phyloP scores from a whole-genome alignment of 768 basidiomycete genomes.

The Naganishia onofrii region DNA sequence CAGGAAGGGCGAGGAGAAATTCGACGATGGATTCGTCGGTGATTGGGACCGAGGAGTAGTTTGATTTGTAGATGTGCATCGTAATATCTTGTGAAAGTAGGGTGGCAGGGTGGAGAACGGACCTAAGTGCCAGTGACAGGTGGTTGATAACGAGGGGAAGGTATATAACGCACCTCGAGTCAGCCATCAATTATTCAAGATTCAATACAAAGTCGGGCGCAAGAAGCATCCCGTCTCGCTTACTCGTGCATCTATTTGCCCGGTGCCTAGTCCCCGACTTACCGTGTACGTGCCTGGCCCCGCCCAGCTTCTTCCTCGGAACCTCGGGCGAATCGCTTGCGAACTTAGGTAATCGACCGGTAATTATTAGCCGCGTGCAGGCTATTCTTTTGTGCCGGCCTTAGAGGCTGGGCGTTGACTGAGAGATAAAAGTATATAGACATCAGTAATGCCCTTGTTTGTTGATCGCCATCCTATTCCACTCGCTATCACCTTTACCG shows the following conservation, averaged over 20 bases:
- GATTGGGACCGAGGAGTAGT: conserved; percentile 6
- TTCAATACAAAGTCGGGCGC: neutral
- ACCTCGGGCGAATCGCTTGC: neutral
- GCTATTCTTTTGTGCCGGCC: neutral
- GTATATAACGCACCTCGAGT: conserved; percentile 2
- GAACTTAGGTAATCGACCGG: neutral
- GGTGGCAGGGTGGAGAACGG: neutral
- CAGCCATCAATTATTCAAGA: neutral
- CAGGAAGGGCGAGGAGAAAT: conserved; percentile 3
- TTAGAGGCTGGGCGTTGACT: too few relatives aligned
- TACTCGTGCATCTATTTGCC: neutral
- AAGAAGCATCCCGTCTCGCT: neutral
- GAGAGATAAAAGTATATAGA: too few relatives aligned
- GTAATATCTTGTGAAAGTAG: neutral
- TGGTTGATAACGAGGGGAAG: neutral
- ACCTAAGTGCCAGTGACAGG: neutral
- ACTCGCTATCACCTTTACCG: neutral
- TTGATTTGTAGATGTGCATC: conserved; percentile 30
- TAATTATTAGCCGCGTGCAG: neutral
- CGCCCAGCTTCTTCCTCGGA: too few relatives aligned
- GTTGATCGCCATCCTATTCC: conserved; percentile 48
- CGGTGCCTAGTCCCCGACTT: conserved; percentile 5
- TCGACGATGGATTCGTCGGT: conserved; percentile 16
- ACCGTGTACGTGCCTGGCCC: neutral
- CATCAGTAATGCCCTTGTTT: neutral